Conservation (phyloP, 1,139 yeast genomes). For the Maudiozyma humilis region DNA sequence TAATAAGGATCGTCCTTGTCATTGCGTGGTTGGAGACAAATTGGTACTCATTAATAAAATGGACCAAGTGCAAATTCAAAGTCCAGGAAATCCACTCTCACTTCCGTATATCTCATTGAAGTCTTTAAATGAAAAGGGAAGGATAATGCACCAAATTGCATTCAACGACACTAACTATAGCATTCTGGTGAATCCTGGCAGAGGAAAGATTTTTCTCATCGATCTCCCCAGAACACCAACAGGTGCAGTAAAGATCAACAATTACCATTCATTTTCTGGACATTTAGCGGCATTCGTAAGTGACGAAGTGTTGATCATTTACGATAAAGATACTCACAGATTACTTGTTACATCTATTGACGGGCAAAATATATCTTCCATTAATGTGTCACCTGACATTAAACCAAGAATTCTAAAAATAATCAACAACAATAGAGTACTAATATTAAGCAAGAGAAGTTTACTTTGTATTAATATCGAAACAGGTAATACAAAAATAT, state of each 20-base stretch:
- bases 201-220: conserved; percentile 60
- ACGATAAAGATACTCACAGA: conserved; percentile 51
- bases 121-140: conserved; percentile 77
- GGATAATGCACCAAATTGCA: conserved; percentile 70
- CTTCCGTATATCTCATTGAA: conserved; percentile 76
- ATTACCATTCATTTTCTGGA: conserved; percentile 70
- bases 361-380: conserved; percentile 69
- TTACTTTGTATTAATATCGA: no score
- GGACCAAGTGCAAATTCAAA: conserved; percentile 74
- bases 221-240: conserved; percentile 77
- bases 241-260: conserved; percentile 85
- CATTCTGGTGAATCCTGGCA: conserved; percentile 61
- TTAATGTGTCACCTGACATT: conserved; percentile 23
- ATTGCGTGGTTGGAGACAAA: conserved; percentile 56
- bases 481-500: conserved; percentile 42
- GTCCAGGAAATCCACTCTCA: conserved; percentile 47
- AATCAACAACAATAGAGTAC: not conserved
- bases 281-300: conserved; percentile 82
- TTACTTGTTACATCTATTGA: conserved; percentile 75
- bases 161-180: conserved; percentile 89
- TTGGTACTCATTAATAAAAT: conserved; percentile 72
- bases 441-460: not conserved
- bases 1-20: conserved; percentile 94
- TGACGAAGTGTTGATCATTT: conserved; percentile 83
- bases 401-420: not conserved